These are phyloP conservation scores for Aspergillus tamarii DNA, from an alignment of 2,329 filamentous ascomycete genomes.

Conservation along the genomic window DNA sequence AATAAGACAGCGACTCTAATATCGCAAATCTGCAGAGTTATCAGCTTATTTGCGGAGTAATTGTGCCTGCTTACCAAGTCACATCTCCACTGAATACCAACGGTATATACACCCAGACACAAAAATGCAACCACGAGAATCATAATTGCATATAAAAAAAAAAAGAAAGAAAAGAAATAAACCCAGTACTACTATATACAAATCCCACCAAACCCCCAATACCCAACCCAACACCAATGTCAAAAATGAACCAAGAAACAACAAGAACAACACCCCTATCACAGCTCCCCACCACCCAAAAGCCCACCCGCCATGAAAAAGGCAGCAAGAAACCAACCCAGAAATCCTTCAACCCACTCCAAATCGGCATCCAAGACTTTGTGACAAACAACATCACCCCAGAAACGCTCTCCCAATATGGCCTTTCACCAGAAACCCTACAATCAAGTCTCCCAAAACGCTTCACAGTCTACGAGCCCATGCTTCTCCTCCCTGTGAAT, in stretches of 20 bases:
- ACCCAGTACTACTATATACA: background rate
- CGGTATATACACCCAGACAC: background rate
- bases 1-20: background rate
- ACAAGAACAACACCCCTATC: background rate
- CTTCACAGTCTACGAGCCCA: slow-evolving; percentile 60
- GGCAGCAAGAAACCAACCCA: slow-evolving; percentile 11
- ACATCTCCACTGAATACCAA: background rate
- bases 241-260: slow-evolving; percentile 1
- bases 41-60: background rate
- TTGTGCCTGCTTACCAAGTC: background rate
- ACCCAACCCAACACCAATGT: background rate
- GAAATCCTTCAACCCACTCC: slow-evolving; percentile 33
- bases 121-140: background rate
- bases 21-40: background rate
- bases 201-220: background rate
- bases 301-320: background rate
- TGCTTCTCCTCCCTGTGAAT: slow-evolving; percentile 59
- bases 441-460: slow-evolving; percentile 40
- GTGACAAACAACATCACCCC: slow-evolving; percentile 27
- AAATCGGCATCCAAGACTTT: slow-evolving; percentile 36
- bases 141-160: background rate
- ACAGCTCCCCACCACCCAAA: background rate
- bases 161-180: background rate
- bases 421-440: slow-evolving; percentile 20
- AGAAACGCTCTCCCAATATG: slow-evolving; percentile 18